These are phyloP conservation scores for Cryptosporidium sp. DNA, from an alignment of 169 alveolate species.

Conservation along the genomic window DNA sequence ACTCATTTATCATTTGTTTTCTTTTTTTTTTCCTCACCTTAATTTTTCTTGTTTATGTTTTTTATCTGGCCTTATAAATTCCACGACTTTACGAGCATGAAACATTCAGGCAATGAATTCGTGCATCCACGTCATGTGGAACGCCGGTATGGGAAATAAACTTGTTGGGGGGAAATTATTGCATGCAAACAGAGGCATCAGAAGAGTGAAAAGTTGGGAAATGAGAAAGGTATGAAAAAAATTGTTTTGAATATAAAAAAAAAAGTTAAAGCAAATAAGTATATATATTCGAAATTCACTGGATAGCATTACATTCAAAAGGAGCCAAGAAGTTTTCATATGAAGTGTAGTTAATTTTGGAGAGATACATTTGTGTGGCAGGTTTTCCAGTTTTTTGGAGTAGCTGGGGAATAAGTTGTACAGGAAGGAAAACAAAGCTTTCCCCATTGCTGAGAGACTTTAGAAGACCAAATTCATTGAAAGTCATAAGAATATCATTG, in stretches of 20 bases:
- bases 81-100: background rate
- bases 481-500: constrained; percentile 87
- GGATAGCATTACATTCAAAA: constrained; percentile 78
- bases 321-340: constrained; percentile 87
- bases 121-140: background rate
- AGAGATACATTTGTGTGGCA: constrained; percentile 83
- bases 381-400: constrained; percentile 83
- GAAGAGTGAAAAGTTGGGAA: background rate
- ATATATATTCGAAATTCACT: constrained; percentile 9
- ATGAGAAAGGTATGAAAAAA: background rate
- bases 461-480: constrained; percentile 89
- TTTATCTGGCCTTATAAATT: background rate
- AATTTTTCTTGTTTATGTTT: background rate
- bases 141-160: background rate
- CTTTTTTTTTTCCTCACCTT: background rate
- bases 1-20: background rate
- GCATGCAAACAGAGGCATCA: background rate
- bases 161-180: background rate
- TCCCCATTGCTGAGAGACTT: constrained; percentile 86
- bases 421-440: constrained; percentile 84
- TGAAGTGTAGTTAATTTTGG: constrained; percentile 89
- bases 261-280: background rate
- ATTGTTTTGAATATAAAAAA: background rate
- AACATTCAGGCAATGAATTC: background rate
- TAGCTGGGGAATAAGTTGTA: constrained; percentile 84